Base-by-base conservation (phyloP, 108 stramenopile species). In the Skeletonema costatum region DNA sequence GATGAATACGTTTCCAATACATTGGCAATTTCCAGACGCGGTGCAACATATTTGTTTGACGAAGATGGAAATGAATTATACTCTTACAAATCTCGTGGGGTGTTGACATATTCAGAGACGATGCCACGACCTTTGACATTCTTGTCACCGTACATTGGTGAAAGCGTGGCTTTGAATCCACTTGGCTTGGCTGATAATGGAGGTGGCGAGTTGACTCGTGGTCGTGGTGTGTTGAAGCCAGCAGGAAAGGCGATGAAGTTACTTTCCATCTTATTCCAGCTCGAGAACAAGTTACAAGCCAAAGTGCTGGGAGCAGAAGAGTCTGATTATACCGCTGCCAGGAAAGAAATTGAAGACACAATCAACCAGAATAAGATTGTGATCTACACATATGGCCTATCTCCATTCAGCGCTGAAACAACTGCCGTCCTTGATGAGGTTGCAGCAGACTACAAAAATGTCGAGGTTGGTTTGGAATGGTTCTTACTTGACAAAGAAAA, bases 401-500 rank as follows among this genome's bases (percentile, higher is more conserved):
- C 90, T 2, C 92, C 92, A 4, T 93, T 93, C 70, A 86, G 71
- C 32, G 65, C 70, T 29, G 92, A 89, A 70, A 71, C 88, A 3
- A 82, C 74, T 64, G 69, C 56, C 4, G 61, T 90, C 12, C 78
- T 93, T 44, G 89, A 89, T 44, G 58, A 81, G 36, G 72, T 86
- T 42, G 75, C 81, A 32, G 61, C 78, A 13, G 73, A 81, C 2
- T 90, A 88, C 73, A 75, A 78, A 32, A 83, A 87, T 64, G 66
- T 89, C 25, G 69, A 70, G 36, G 60, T 93, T 32, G 92, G 89
- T 8, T 71, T 78, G 41, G 92, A 93, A 72, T 93, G 92, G 92
- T 67, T 93, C 31, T 65, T 93, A 5, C 78, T 93, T 30, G 77
- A 76, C 10, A 76, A 81, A 60, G 75, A 70, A 14, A 86, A 80